Base-by-base conservation (phyloP, 352 stramenopile genomes). In the Peronospora destructor region DNA sequence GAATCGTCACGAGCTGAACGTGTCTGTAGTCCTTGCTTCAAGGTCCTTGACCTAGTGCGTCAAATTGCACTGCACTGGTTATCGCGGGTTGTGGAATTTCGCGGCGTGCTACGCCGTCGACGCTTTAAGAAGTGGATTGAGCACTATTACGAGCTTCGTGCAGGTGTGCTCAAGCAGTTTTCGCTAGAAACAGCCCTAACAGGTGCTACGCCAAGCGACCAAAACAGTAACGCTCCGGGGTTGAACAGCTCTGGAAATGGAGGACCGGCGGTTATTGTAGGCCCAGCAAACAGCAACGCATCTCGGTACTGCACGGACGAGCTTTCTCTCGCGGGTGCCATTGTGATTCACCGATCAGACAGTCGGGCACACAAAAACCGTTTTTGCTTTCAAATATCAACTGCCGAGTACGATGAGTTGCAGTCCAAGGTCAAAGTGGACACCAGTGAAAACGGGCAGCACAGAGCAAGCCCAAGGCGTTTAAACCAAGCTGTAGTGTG, bases 351-450 rank as follows among this genome's bases (percentile, higher is more conserved):
- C 35, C 77, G 79, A 2, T 68, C 76, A 0, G 83, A 90, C 28
- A 81, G 72, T 38, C 73, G 75, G 1, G 66, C 65, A 2, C 66
- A 85, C 45, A 85, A 83, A 45, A 84, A 88, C 32, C 73, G 71
- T 0, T 90, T 82, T 39, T 91, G 77, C 32, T 91, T 91, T 49
- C 80, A 91, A 41, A 84, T 91, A 17, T 85, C 80, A 2, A 86
- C 71, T 7, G 71, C 72, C 1, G 71, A 77, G 43, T 71, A 76
- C 4, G 59, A 73, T 36, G 62, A 65, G 13, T 33, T 17, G 17
- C 53, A 65, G 29, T 7, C 41, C 14, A 65, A 59, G n/a, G 19
- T 10, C 13, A 59, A 47, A 14, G 14, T 40, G 11, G 49, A 26
- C 9, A 13, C 12, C 14, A 57, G 36, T 37, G 39, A 39, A 41